A percentile compares a stretch with the other conserved stretches of the same genome.
Evolutionary conservation across 192 early-diverging fungal species (phyloP).

Genomic region (Coemansia sp.): DNA sequence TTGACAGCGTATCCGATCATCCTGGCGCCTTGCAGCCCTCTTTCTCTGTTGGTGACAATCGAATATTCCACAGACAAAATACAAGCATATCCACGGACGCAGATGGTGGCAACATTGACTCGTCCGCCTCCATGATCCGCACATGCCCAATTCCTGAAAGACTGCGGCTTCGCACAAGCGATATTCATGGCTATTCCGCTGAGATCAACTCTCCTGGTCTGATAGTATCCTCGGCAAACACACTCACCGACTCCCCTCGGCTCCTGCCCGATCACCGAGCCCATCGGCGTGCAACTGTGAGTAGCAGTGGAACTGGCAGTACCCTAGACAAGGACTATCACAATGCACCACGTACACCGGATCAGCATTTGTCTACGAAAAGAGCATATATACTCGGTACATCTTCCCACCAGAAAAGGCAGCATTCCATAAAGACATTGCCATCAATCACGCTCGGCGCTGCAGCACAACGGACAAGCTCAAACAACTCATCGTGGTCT

Average conservation of each 20-base stretch:
- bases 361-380: constrained; percentile 1
- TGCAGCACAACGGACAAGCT: constrained; percentile 34
- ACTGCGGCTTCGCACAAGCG: constrained; percentile 28
- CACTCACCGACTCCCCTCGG: constrained; percentile 21
- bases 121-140: constrained; percentile 21
- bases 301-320: constrained; percentile 5
- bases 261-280: constrained; percentile 13
- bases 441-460: not conserved
- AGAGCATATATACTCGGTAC: not conserved
- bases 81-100: not conserved
- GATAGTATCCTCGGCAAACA: constrained; percentile 17
- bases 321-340: not conserved
- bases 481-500: constrained; percentile 43
- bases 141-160: constrained; percentile 50
- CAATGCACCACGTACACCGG: not conserved
- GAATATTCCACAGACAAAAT: not conserved
- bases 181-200: constrained; percentile 1
- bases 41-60: not conserved
- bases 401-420: constrained; percentile 12
- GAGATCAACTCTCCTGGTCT: constrained; percentile 20
- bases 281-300: constrained; percentile 28
- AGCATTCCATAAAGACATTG: not conserved
- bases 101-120: not conserved
- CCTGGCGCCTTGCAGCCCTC: not conserved
- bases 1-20: not conserved